These are phyloP conservation scores for Hypoxylon sp. DNA, from an alignment of 2,329 filamentous ascomycete species.

Conservation along the genomic window DNA sequence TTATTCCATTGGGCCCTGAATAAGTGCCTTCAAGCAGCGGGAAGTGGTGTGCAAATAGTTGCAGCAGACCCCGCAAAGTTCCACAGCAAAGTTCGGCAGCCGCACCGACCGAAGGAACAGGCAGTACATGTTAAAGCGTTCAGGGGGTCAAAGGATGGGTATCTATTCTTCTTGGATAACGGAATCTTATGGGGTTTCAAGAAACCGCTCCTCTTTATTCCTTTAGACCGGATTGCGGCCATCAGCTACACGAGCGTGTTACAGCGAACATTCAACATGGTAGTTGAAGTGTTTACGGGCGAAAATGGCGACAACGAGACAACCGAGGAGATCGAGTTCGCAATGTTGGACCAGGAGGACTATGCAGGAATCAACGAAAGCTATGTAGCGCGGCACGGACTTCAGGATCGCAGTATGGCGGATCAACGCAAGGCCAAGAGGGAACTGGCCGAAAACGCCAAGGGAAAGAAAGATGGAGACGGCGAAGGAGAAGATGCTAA, in stretches of 20 bases:
- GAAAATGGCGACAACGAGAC: constrained; percentile 59
- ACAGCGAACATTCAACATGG: constrained; percentile 78
- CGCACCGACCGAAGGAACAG: constrained; percentile 72
- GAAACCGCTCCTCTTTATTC: constrained; percentile 76
- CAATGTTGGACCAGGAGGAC: constrained; percentile 79
- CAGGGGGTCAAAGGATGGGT: constrained; percentile 77
- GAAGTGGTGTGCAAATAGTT: constrained; percentile 65
- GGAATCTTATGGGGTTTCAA: constrained; percentile 80
- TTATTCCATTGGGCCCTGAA: constrained; percentile 74
- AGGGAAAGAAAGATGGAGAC: constrained; percentile 62
- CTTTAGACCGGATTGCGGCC: constrained; percentile 71
- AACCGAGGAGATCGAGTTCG: constrained; percentile 75
- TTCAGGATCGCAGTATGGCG: constrained; percentile 78
- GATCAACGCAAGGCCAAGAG: constrained; percentile 76
- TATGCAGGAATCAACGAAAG: constrained; percentile 73
- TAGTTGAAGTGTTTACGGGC: constrained; percentile 69
- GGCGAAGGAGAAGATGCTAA: constrained; percentile 59
- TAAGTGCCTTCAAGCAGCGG: constrained; percentile 65
- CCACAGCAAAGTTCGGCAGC: constrained; percentile 68
- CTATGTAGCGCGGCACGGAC: constrained; percentile 72
- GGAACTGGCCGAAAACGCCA: constrained; percentile 71
- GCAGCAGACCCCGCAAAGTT: constrained; percentile 70
- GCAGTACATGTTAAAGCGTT: constrained; percentile 77
- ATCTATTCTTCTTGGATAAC: constrained; percentile 75
- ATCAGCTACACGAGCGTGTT: constrained; percentile 78